Base-by-base conservation (phyloP, 106 monocot species). In the Allium cepa region DNA sequence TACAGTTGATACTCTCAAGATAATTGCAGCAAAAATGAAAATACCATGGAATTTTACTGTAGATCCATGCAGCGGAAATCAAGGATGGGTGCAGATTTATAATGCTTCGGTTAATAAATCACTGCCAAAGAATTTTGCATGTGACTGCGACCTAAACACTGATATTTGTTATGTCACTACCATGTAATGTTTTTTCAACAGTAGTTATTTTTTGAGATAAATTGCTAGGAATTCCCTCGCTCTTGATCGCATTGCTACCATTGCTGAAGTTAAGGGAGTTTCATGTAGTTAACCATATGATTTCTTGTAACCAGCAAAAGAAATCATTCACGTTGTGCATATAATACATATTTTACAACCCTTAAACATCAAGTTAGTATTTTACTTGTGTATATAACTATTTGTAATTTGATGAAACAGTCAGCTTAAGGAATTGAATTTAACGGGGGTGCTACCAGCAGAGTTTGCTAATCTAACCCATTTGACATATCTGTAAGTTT, bases 41-140 rank as follows among this genome's bases (percentile, higher is more conserved):
- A 67, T 55, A 61, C 9, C 56, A 12, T 83, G 83, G 83, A 45
- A 79, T 55, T 88, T 88, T 75, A 61, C 55, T 3, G 64, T 75
- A 18, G 63, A 87, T 47, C 87, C 82, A 10, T 87, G 87, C 75
- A 72, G 56, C 46, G 63, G 59, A 7, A 6, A 7, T 4, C 11
- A 7, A 10, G 64, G 50, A 26, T 85, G 85, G 85, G 16, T 69
- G 26, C 53, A 26, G 6, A 0, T 22, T 22, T 0, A 22, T 22
- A 22, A 22, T 22, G 9, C 36, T 56, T 7, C n/a, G 8, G 49
- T 6, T 9, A 11, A 15, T 13, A 5, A 55, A 14, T 9, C 48
- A 10, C 0, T 68, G 22, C 46, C 15, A 15, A 60, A 47, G 70
- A 83, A 78, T 17, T 12, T 83, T 53, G 76, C 75, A 7, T 88